These are phyloP conservation scores for Dissoconium aciculare DNA, from an alignment of 2,329 filamentous ascomycete species.

Conservation along the genomic window DNA sequence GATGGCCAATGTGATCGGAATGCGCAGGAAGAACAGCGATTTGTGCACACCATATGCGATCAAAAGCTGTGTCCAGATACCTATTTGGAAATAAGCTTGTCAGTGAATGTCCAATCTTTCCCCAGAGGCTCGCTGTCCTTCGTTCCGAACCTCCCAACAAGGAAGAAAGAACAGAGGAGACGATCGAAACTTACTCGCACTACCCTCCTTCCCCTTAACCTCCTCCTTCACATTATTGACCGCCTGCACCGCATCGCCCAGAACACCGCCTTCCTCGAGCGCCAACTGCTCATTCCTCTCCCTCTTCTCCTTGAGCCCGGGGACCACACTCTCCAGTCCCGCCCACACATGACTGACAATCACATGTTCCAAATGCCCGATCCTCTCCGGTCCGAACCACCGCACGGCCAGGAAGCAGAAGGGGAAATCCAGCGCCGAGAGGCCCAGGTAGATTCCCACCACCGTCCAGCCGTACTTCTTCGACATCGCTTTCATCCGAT, in stretches of 20 bases:
- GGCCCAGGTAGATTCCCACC: slow-evolving; percentile 70
- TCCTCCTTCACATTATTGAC: slow-evolving; percentile 6
- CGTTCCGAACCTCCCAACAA: too few relatives aligned
- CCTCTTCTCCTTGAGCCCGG: slow-evolving; percentile 27
- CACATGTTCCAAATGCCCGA: slow-evolving; percentile 60
- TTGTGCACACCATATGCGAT: slow-evolving; percentile 97
- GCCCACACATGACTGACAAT: slow-evolving; percentile 46
- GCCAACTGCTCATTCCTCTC: slow-evolving; percentile 8
- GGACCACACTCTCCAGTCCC: slow-evolving; percentile 45
- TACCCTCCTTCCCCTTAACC: slow-evolving; percentile 10
- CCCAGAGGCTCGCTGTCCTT: too few relatives aligned
- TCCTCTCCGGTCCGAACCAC: slow-evolving; percentile 66
- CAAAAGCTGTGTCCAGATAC: slow-evolving; percentile 70
- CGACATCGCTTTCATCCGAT: slow-evolving; percentile 65
- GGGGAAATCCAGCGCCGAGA: slow-evolving; percentile 82
- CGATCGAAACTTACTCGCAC: slow-evolving; percentile 19
- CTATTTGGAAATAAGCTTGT: slow-evolving; percentile 28
- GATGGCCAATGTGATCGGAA: slow-evolving; percentile 78
- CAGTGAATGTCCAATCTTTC: slow-evolving; percentile 7
- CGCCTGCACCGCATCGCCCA: slow-evolving; percentile 24
- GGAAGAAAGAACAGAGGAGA: slow-evolving; percentile 19
- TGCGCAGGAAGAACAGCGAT: slow-evolving; percentile 90
- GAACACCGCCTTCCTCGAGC: slow-evolving; percentile 8
- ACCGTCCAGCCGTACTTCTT: slow-evolving; percentile 91
- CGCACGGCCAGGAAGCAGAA: slow-evolving; percentile 86